Evolutionary conservation across 2,329 filamentous ascomycete species (phyloP).

Genomic region (Stagonosporopsis vannaccii): DNA sequence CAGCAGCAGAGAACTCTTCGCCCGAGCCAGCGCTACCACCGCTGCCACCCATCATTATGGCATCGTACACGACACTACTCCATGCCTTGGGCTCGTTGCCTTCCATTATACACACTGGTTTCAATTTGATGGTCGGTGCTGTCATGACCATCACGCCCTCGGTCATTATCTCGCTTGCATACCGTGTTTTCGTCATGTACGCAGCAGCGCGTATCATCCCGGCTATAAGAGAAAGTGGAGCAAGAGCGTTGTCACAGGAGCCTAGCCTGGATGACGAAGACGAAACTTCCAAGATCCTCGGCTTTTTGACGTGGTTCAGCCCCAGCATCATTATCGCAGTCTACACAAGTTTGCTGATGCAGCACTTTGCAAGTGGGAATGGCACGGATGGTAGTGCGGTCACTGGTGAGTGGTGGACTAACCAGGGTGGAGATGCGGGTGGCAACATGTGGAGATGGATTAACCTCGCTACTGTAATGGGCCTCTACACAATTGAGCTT

Average conservation of each 20-base stretch:
- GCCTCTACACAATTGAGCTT: conserved; percentile 86
- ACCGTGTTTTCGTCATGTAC: conserved; percentile 94
- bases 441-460: conserved; percentile 94
- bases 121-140: conserved; percentile 87
- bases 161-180: conserved; percentile 92
- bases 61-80: conserved; percentile 90
- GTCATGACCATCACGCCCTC: conserved; percentile 96
- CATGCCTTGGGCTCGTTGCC: conserved; percentile 85
- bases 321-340: conserved; percentile 94
- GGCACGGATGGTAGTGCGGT: conserved; percentile 58
- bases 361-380: conserved; percentile 80
- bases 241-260: conserved; percentile 81
- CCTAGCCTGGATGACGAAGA: conserved; percentile 86
- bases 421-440: conserved; percentile 80
- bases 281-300: conserved; percentile 79
- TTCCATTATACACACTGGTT: conserved; percentile 79
- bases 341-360: conserved; percentile 93
- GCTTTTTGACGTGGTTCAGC: conserved; percentile 90
- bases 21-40: conserved; percentile 88
- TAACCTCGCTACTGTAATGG: conserved; percentile 89
- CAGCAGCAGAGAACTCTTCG: conserved; percentile 60
- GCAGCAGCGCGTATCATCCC: conserved; percentile 95
- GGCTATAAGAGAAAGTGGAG: conserved; percentile 86
- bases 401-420: conserved; percentile 77
- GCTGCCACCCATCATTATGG: conserved; percentile 98